A percentile compares a stretch with the other conserved stretches of the same genome.
Conservation (phyloP, 805 yeast genomes). For the Nakazawaea laoshanensis region DNA sequence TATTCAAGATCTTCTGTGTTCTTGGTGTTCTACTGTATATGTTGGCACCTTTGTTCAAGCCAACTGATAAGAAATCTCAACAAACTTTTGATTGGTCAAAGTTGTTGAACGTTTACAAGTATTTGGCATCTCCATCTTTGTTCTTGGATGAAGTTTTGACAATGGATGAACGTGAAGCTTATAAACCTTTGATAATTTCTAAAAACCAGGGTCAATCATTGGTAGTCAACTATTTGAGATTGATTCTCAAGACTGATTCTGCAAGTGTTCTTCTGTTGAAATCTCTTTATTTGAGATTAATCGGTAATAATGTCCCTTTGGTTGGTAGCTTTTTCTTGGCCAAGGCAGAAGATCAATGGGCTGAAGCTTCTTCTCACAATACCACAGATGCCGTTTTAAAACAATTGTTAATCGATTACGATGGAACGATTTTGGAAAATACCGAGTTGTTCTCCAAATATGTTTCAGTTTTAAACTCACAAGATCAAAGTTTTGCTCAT, state of each 20-base stretch:
- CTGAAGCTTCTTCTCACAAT: too few relatives aligned
- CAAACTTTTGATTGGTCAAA: conserved; percentile 3
- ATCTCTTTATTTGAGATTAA: conserved; percentile 5
- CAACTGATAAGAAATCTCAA: conserved; percentile 1
- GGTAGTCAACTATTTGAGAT: conserved; percentile 1
- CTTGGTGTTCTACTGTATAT: conserved; percentile 11
- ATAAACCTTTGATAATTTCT: conserved; percentile 3
- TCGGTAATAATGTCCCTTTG: background rate
- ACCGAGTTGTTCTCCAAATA: too few relatives aligned
- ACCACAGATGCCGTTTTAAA: too few relatives aligned
- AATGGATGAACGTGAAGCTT: conserved; percentile 5
- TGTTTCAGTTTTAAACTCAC: too few relatives aligned
- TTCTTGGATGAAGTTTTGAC: conserved; percentile 3
- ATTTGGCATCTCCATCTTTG: conserved; percentile 1
- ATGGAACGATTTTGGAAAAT: too few relatives aligned
- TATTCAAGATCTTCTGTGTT: conserved; percentile 17
- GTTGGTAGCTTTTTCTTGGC: too few relatives aligned
- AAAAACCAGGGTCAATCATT: background rate
- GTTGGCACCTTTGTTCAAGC: conserved; percentile 7
- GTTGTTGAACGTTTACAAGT: conserved; percentile 1
- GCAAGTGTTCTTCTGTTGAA: conserved; percentile 1
- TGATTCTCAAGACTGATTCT: conserved; percentile 1
- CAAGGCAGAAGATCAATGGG: too few relatives aligned
- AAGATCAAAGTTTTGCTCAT: background rate
- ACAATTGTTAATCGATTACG: too few relatives aligned